Conservation (phyloP, 345 rosid genomes). For the Melaleuca quinquenervia region DNA sequence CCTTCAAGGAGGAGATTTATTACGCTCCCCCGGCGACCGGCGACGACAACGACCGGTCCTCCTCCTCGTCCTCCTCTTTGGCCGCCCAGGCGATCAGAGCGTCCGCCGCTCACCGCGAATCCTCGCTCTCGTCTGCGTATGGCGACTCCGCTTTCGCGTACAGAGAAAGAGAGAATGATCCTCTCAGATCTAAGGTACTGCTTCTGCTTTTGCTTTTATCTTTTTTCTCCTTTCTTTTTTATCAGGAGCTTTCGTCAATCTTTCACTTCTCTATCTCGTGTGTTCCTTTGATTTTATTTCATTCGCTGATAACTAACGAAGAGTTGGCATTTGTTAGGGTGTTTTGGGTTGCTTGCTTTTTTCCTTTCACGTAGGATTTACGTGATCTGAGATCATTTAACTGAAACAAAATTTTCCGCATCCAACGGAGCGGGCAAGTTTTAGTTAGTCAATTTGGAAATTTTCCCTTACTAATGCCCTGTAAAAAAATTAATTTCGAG, state of each 20-base stretch:
- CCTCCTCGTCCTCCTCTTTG: slow-evolving; percentile 27
- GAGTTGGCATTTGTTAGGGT: not conserved
- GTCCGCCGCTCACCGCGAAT: slow-evolving; percentile 38
- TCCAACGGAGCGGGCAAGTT: not conserved
- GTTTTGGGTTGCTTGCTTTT: not conserved
- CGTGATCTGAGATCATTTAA: not conserved
- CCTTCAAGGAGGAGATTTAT: slow-evolving; percentile 68
- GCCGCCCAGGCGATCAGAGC: slow-evolving; percentile 92
- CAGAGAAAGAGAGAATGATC: slow-evolving; percentile 7
- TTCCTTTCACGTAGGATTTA: not conserved
- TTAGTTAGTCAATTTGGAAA: not conserved
- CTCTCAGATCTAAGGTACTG: slow-evolving; percentile 46
- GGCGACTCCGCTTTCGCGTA: slow-evolving; percentile 9
- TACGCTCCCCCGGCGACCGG: slow-evolving; percentile 18
- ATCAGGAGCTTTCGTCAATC: not conserved
- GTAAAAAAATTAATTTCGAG: not conserved
- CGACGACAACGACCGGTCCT: slow-evolving; percentile 24
- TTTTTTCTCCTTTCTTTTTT: not conserved
- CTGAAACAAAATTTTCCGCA: not conserved
- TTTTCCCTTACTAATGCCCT: not conserved
- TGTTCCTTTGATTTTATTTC: not conserved
- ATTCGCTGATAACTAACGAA: not conserved
- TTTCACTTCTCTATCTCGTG: not conserved
- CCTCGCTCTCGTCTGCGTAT: slow-evolving; percentile 35
- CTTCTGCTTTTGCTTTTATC: not conserved